Percentiles rank a stretch among this genome's conserved stretches.
Evolutionary conservation across 2,329 filamentous ascomycete genomes (phyloP).

Genomic region (Diaporthe citrichinensis): DNA sequence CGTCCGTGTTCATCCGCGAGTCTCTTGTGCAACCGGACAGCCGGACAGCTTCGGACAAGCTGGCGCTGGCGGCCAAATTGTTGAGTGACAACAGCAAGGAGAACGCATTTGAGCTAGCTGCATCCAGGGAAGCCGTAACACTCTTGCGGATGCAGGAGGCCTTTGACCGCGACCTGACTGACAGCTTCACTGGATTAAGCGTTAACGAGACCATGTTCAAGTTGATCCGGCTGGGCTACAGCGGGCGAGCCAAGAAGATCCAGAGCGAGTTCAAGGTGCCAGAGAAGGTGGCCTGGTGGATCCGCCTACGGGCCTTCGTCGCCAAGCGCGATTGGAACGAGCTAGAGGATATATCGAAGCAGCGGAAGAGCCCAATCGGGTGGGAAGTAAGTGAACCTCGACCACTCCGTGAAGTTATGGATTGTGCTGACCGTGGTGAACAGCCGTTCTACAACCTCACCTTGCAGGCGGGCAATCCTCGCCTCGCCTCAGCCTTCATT

Average conservation of each 20-base stretch:
- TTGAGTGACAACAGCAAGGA: constrained; percentile 86
- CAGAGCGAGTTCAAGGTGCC: constrained; percentile 93
- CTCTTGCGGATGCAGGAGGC: constrained; percentile 89
- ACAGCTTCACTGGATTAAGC: constrained; percentile 82
- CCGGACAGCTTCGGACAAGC: constrained; percentile 83
- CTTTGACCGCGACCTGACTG: constrained; percentile 84
- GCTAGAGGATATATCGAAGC: constrained; percentile 85
- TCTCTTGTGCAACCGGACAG: constrained; percentile 81
- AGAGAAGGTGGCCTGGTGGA: constrained; percentile 93
- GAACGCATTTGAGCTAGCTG: constrained; percentile 78
- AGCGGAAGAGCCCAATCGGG: constrained; percentile 90
- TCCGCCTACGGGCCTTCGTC: constrained; percentile 85
- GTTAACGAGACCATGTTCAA: constrained; percentile 95
- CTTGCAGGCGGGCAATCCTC: constrained; percentile 89
- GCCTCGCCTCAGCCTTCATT: constrained; percentile 86
- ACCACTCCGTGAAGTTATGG: neutral
- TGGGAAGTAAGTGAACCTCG: constrained; percentile 81
- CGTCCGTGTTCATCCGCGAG: constrained; percentile 88
- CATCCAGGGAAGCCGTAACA: constrained; percentile 83
- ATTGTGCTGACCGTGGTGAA: constrained; percentile 26
- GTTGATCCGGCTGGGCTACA: constrained; percentile 84
- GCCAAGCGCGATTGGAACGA: constrained; percentile 93
- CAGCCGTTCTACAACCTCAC: constrained; percentile 93
- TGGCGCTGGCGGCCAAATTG: constrained; percentile 87
- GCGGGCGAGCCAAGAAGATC: constrained; percentile 88